Evolutionary conservation across 2,329 filamentous ascomycete genomes (phyloP), one percentile per base, ranked within the genome.

Genomic region (Xylaria sp.): DNA sequence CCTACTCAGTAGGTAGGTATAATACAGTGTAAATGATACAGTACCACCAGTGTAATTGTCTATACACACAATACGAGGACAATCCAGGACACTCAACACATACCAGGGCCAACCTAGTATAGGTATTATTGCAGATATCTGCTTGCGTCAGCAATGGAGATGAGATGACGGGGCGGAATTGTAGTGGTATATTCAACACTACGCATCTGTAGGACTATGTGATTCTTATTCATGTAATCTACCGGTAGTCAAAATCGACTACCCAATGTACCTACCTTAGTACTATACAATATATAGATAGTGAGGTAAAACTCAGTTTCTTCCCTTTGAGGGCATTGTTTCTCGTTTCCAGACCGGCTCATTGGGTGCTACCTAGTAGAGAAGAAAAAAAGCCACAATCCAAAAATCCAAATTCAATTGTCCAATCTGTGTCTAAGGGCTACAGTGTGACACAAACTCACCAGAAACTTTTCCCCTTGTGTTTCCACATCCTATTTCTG

Each of bases 401-500:
- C 35, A 13, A 58, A 35, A 58, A 58, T 29, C 23, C 23, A 58
- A 58, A 58, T 58, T 32, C 55, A 44, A 40, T 21, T 10, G 54
- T 25, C 54, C 35, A 37, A 57, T 42, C n/a, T 55, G 51, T 27
- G 16, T 2, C 18, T 25, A 57, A 4, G 29, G 27, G 8, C 4
- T 16, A 63, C 51, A 55, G 65, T 55, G 65, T 53, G 60, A 63
- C 54, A 60, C 54, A n/a, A 54, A 57, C 23, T 32, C 18, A 35
- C 27, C 27, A 27, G 4, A 32, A 16, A 54, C 44, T 35, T 40
- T 0, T 29, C 57, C 63, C 44, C 55, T n/a, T n/a, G 54, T 27
- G 55, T 66, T 21, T 27, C 58, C 55, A 63, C 48, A 48, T 63
- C 29, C 68, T 69, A 68, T 69, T 69, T 69, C 60, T 48, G 37